phyloP scores from a whole-genome alignment of 495 filamentous ascomycete genomes.

The Paragyromitra xinjiangensis region DNA sequence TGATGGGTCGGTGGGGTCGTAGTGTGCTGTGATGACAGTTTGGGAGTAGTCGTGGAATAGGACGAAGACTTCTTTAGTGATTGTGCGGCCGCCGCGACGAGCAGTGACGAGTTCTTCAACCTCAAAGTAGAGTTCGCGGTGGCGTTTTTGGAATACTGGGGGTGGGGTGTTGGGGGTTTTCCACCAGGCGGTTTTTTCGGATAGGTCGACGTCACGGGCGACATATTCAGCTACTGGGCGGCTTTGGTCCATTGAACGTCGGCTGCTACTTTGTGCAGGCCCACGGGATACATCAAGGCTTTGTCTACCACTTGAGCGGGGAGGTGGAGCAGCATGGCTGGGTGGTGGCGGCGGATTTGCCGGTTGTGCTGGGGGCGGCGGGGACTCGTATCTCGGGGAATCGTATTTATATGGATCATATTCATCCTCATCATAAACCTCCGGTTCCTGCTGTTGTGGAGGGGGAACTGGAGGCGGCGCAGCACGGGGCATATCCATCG shows the following conservation, averaged over 20 bases:
- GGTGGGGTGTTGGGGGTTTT: constrained; percentile 76
- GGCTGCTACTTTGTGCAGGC: constrained; percentile 46
- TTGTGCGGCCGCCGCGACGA: constrained; percentile 71
- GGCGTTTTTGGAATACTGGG: constrained; percentile 78
- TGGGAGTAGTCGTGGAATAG: constrained; percentile 96
- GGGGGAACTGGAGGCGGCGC: constrained; percentile 74
- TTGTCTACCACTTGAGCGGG: constrained; percentile 64
- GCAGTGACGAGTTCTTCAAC: constrained; percentile 72
- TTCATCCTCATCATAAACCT: constrained; percentile 63
- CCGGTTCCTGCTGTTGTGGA: constrained; percentile 61
- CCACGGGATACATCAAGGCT: constrained; percentile 72
- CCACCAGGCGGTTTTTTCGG: constrained; percentile 81
- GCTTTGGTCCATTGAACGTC: constrained; percentile 69
- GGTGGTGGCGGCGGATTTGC: constrained; percentile 41
- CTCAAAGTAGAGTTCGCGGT: constrained; percentile 81
- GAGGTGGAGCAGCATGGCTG: constrained; percentile 53
- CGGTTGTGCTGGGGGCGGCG: constrained; percentile 51
- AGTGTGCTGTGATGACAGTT: constrained; percentile 83
- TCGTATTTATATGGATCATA: constrained; percentile 77
- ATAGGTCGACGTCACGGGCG: constrained; percentile 85
- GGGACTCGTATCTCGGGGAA: constrained; percentile 61
- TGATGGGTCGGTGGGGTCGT: constrained; percentile 75
- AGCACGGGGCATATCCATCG: constrained; percentile 74
- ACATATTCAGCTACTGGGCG: constrained; percentile 70
- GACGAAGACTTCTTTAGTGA: constrained; percentile 82